Conservation (phyloP, 306 rosid genomes). For the Urtica urens region DNA sequence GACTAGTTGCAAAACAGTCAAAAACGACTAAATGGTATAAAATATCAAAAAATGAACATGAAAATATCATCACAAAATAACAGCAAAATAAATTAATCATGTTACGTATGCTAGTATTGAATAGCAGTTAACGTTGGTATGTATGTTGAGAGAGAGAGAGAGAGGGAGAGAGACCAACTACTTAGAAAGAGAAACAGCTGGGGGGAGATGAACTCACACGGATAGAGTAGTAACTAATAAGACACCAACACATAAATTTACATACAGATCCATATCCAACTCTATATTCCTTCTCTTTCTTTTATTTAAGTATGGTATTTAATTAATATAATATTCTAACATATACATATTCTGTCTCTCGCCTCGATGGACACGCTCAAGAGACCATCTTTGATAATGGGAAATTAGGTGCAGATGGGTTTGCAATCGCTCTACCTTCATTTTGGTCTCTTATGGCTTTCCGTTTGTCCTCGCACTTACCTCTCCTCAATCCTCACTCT, state of each 20-base stretch:
- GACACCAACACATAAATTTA: not conserved
- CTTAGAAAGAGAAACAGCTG: not conserved
- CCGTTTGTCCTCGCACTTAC: constrained; percentile 27
- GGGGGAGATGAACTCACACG: constrained; percentile 31
- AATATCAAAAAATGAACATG: too few species aligned
- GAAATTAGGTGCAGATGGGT: not conserved
- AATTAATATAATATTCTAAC: too few species aligned
- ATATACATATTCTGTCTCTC: constrained; percentile 5
- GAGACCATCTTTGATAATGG: not conserved
- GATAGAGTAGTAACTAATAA: too few species aligned
- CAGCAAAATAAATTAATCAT: too few species aligned
- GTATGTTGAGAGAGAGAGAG: too few species aligned
- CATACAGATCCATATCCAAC: not conserved
- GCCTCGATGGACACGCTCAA: constrained; percentile 39
- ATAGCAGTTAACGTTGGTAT: too few species aligned
- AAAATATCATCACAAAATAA: too few species aligned
- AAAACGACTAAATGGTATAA: too few species aligned
- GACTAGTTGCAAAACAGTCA: too few species aligned
- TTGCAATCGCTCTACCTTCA: not conserved
- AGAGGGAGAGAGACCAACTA: not conserved
- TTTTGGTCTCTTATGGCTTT: constrained; percentile 40
- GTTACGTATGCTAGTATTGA: too few species aligned
- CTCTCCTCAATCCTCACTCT: constrained; percentile 16
- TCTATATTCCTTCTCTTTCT: not conserved
- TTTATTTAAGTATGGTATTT: too few species aligned